phyloP scores from a whole-genome alignment of 495 filamentous ascomycete species.

The Podospora didyma region DNA sequence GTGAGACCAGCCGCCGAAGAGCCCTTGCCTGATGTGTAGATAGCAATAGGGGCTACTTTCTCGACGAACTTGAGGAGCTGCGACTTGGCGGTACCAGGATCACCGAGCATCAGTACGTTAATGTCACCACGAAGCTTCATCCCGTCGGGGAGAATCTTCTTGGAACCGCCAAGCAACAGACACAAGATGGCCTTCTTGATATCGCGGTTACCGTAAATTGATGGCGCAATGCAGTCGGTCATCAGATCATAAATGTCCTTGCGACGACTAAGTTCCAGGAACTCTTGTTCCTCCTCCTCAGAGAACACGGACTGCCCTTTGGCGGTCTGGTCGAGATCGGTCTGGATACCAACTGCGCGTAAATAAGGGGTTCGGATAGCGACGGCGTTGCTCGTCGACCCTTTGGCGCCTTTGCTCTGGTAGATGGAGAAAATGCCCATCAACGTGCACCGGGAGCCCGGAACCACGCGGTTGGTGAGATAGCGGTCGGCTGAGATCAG shows the following conservation, averaged over 20 bases:
- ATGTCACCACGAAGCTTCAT: slow-evolving; percentile 99
- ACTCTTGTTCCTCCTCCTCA: slow-evolving; percentile 97
- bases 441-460: slow-evolving; percentile 88
- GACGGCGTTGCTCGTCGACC: slow-evolving; percentile 70
- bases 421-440: slow-evolving; percentile 99
- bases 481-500: slow-evolving; percentile 94
- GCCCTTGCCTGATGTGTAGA: slow-evolving; percentile 98
- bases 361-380: slow-evolving; percentile 96
- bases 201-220: slow-evolving; percentile 92
- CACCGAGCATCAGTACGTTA: slow-evolving; percentile 94
- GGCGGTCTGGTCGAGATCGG: slow-evolving; percentile 82
- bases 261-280: slow-evolving; percentile 84
- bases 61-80: slow-evolving; percentile 97
- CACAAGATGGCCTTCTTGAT: slow-evolving; percentile 99
- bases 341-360: slow-evolving; percentile 88
- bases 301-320: slow-evolving; percentile 84
- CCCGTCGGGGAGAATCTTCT: slow-evolving; percentile 97
- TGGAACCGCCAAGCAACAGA: slow-evolving; percentile 89
- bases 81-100: slow-evolving; percentile 97
- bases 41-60: slow-evolving; percentile 93
- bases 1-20: slow-evolving; percentile 98
- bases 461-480: slow-evolving; percentile 91
- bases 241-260: slow-evolving; percentile 91
- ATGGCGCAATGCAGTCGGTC: slow-evolving; percentile 89
- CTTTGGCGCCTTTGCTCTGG: slow-evolving; percentile 82